Evolutionary conservation across 495 filamentous ascomycete species (phyloP), one percentile per base, ranked within the genome.

Genomic region (Talaromyces liani): DNA sequence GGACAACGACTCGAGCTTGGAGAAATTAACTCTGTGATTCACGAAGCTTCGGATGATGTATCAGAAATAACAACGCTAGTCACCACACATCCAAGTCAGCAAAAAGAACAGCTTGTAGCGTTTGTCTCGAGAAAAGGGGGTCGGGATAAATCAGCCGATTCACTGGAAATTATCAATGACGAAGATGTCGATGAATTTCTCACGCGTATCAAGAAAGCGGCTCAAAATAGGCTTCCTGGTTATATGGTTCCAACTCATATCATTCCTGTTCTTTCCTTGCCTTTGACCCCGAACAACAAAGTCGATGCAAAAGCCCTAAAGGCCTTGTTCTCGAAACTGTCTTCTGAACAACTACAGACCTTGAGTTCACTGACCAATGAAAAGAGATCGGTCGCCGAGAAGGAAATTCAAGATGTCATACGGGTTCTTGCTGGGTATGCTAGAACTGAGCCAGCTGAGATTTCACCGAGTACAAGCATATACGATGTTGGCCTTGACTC

Each of bases 401-500:
- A 65, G 4, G 69, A 74, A 54, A n/a, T 64, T 12, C 62, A 70
- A 20, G 71, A 73, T 24, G 77, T 93, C 24, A 72, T 79, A 0
- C 60, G 67, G n/a, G 75, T 82, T 9, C 70, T 93, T n/a, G 70
- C 76, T 0, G 67, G 74, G 6, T 77, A 87, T 56, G 74, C 82
- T 10, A 64, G 71, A 1, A 65, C 85, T 6, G 66, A 80, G 7
- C 36, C 61, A 0, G 67, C 66, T 4, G 71, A 78, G 1, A 79
- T 92, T 36, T 75, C 69, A 1, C 74, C 76, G 16, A 76, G 76
- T 1, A 83, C 87, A 0, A 93, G 82, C 31, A 84, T 95, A 33
- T 95, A 91, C 66, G 90, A 94, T 59, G 75, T 95, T 2, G 91
- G 91, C 0, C 77, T 93, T 6, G 92, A 94, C 69, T 93, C 91